Percentiles rank a stretch among this genome's conserved stretches.
These are phyloP conservation scores for Phytomonas sp. DNA, from an alignment of 208 protist genomes.

Conservation along the genomic window DNA sequence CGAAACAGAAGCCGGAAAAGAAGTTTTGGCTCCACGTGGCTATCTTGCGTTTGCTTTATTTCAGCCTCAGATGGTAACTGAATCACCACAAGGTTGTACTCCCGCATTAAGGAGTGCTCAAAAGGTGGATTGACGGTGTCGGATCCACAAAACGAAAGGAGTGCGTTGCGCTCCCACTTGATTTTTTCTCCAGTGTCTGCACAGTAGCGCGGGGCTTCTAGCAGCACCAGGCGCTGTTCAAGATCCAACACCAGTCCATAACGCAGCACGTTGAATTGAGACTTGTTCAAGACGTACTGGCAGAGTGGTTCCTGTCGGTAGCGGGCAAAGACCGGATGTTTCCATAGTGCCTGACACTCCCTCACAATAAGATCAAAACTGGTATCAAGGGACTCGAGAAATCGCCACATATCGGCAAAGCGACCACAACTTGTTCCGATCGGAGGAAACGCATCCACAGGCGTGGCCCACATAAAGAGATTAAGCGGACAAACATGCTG, in stretches of 20 bases:
- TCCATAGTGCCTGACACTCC: slow-evolving; percentile 34
- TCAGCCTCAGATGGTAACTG: slow-evolving; percentile 23
- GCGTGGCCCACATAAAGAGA: slow-evolving; percentile 56
- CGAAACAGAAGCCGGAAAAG: slow-evolving; percentile 81
- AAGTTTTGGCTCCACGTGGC: slow-evolving; percentile 17
- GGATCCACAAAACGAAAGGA: slow-evolving; percentile 24
- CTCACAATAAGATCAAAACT: slow-evolving; percentile 61
- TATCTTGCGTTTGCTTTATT: slow-evolving; percentile 1
- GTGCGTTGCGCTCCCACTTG: slow-evolving; percentile 44
- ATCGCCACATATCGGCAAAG: background rate
- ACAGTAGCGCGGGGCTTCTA: slow-evolving; percentile 35
- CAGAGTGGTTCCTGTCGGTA: slow-evolving; percentile 52
- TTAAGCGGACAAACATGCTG: slow-evolving; percentile 43
- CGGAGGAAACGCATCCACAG: background rate
- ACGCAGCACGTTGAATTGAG: slow-evolving; percentile 76
- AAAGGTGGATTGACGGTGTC: slow-evolving; percentile 25
- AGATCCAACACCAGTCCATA: slow-evolving; percentile 76
- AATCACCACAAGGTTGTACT: slow-evolving; percentile 79
- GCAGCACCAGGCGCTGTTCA: slow-evolving; percentile 51
- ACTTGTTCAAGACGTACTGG: slow-evolving; percentile 39
- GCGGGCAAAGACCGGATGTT: slow-evolving; percentile 43
- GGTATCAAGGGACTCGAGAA: background rate
- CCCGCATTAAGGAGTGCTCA: slow-evolving; percentile 51
- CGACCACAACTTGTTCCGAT: background rate
- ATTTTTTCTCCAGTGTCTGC: slow-evolving; percentile 45